Percentiles rank a stretch among this genome's conserved stretches.
These are phyloP conservation scores for Pyronema omphalodes DNA, from an alignment of 495 filamentous ascomycete species.

Conservation along the genomic window DNA sequence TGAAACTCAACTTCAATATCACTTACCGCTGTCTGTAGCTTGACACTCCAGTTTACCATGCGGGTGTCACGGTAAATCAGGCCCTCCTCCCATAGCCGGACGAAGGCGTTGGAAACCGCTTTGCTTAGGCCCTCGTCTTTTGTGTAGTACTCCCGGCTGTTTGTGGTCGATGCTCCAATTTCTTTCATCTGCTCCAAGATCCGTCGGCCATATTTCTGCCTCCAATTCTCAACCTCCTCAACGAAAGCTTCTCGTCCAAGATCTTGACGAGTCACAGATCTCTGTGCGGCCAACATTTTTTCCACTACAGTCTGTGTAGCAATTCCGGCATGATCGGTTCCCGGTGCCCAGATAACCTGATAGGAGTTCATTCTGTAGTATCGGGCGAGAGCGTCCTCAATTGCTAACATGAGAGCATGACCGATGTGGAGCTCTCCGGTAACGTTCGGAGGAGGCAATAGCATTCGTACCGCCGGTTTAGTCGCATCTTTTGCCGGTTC, in stretches of 20 bases:
- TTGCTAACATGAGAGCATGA: conserved; percentile 38
- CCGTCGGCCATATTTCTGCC: conserved; percentile 46
- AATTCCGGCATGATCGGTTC: conserved; percentile 63
- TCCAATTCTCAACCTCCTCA: conserved; percentile 49
- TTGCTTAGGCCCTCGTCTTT: conserved; percentile 47
- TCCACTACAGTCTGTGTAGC: conserved; percentile 61
- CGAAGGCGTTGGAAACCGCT: conserved; percentile 56
- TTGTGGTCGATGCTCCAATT: conserved; percentile 46
- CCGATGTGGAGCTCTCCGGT: conserved; percentile 53
- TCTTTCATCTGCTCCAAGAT: conserved; percentile 39
- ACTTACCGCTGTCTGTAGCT: conserved; percentile 54
- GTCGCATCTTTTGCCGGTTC: conserved; percentile 8
- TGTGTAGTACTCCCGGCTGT: conserved; percentile 54
- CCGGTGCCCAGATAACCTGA: conserved; percentile 53
- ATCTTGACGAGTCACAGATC: conserved; percentile 47
- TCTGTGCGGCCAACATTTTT: conserved; percentile 52
- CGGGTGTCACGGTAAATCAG: conserved; percentile 59
- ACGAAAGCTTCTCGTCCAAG: conserved; percentile 43
- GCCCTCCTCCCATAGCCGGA: conserved; percentile 53
- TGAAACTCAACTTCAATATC: conserved; percentile 62
- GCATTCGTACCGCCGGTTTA: conserved; percentile 15
- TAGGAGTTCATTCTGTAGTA: conserved; percentile 45
- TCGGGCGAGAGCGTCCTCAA: conserved; percentile 57
- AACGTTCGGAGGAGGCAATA: conserved; percentile 57
- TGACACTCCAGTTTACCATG: conserved; percentile 61